Conservation (phyloP, 495 filamentous ascomycete genomes). For the Trichoderma virens region DNA sequence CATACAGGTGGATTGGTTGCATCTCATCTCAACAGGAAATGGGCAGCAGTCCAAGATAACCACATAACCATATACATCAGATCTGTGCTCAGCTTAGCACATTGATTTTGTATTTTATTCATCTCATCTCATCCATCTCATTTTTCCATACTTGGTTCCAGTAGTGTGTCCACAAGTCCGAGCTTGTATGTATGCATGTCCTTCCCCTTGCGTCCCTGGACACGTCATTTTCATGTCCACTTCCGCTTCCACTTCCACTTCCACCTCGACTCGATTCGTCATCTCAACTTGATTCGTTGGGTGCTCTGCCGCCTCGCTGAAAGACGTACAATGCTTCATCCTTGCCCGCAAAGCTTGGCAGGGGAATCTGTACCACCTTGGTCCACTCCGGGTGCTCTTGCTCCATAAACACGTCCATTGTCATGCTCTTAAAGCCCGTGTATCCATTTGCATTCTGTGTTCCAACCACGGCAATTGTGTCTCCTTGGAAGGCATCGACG, state of each 20-base stretch:
- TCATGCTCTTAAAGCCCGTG: slow-evolving; percentile 47
- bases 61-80: too few species aligned
- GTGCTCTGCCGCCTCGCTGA: slow-evolving; percentile 25
- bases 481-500: slow-evolving; percentile 46
- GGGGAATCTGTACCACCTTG: slow-evolving; percentile 37
- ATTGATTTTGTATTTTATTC: too few species aligned
- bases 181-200: too few species aligned
- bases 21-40: too few species aligned
- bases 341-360: slow-evolving; percentile 49
- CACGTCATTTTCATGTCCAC: background rate
- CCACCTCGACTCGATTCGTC: background rate
- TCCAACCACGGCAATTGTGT: slow-evolving; percentile 52
- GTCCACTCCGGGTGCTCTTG: slow-evolving; percentile 33
- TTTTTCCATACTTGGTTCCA: too few species aligned
- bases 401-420: slow-evolving; percentile 48
- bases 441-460: slow-evolving; percentile 59
- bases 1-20: too few species aligned
- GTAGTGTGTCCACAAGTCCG: too few species aligned
- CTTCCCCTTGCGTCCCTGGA: background rate
- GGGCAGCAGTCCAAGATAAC: too few species aligned
- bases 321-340: slow-evolving; percentile 48
- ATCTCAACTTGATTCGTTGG: slow-evolving; percentile 8
- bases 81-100: too few species aligned
- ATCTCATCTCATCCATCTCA: too few species aligned
- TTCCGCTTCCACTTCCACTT: too few species aligned